Base-by-base conservation (phyloP, 768 basidiomycete species). In the Pulveroboletus sp. region DNA sequence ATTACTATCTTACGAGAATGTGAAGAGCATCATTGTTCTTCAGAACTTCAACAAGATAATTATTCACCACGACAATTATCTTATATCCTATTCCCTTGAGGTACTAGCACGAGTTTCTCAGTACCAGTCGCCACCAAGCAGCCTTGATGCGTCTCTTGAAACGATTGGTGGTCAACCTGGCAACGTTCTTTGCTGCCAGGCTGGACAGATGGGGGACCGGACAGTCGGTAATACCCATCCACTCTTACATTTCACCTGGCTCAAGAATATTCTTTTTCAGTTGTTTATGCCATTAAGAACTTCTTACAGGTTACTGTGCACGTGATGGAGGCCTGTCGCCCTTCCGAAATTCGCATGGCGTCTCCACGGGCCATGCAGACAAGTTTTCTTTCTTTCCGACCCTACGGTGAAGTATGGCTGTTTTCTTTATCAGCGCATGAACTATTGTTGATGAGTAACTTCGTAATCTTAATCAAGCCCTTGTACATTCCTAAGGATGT, bases 401-500 rank as follows among this genome's bases (percentile, higher is more conserved):
- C 75, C 2, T 86, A 79, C 57, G 86, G 86, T 36, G 80, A 84
- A 65, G 89, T 90, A 55, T 44, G 78, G 17, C 33, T 14, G 9
- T 41, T 51, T 50, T 38, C 39, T 35, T 51, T 13, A 11, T 45
- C 21, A 49, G 35, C 10, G 13, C 31, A 46, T 32, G 27, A 36
- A 49, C n/a, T 32, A n/a, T 36, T 44, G 39, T 58, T 15, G 7
- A 26, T 6, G 28, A 35, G 14, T 28, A 26, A 35, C 27, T 9
- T 56, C 18, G 28, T 24, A 31, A 27, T 41, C 43, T 14, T 15
- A 15, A 36, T 48, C 2, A 54, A 91, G 88, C 68, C 80, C 2
- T 77, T 83, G 10, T 84, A 80, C 55, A 76, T 91, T 41, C 84
- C 89, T 1, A 84, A 80, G 60, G 87, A 90, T 49, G 81, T 81